These are phyloP conservation scores for Globisporangium iwayamae DNA, from an alignment of 352 stramenopile genomes.

Conservation along the genomic window DNA sequence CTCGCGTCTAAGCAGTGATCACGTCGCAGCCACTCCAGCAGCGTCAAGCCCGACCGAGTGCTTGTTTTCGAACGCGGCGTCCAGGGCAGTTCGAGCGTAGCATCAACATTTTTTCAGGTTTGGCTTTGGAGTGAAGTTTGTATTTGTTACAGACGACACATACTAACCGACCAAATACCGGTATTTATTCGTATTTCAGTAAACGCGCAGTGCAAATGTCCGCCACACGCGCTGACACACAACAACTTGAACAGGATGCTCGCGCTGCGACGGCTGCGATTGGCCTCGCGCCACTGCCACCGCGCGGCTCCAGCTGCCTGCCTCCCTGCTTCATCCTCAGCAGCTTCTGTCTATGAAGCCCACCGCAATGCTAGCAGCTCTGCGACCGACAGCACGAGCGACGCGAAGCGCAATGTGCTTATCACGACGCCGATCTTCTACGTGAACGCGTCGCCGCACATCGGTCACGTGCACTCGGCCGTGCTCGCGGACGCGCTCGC, in stretches of 20 bases:
- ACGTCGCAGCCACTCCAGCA: too few species aligned
- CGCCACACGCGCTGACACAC: not conserved
- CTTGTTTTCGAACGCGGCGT: too few species aligned
- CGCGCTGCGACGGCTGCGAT: conserved; percentile 5
- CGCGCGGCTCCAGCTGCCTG: not conserved
- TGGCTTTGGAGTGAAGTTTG: too few species aligned
- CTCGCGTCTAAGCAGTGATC: too few species aligned
- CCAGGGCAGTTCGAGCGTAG: too few species aligned
- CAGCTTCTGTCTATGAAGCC: not conserved
- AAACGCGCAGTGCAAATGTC: too few species aligned
- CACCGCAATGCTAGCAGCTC: not conserved
- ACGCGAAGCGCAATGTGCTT: conserved; percentile 13
- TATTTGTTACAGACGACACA: too few species aligned
- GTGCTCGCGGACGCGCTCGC: conserved; percentile 86
- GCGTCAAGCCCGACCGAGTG: too few species aligned
- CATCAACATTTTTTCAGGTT: too few species aligned
- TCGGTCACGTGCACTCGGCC: conserved; percentile 98
- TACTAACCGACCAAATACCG: too few species aligned
- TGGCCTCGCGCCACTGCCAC: not conserved
- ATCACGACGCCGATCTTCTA: conserved; percentile 99
- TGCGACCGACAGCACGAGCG: not conserved
- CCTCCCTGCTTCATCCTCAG: not conserved
- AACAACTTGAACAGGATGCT: not conserved
- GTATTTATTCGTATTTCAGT: too few species aligned
- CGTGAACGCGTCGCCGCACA: conserved; percentile 98